Conservation (phyloP, 139 green algal species). For the Desmodesmus armatus region DNA sequence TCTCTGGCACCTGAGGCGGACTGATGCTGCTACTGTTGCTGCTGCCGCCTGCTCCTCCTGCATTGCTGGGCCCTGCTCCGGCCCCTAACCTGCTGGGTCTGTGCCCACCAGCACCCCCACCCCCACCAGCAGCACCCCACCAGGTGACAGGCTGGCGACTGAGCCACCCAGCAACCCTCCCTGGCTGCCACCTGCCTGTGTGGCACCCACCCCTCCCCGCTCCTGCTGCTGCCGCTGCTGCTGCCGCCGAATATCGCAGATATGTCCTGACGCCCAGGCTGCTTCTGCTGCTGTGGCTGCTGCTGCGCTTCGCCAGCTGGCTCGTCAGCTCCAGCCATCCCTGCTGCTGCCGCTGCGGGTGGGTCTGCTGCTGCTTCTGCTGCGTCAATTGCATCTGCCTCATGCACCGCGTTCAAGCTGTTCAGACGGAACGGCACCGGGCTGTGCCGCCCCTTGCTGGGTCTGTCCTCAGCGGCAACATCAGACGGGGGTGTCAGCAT, state of each 20-base stretch:
- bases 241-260: constrained; percentile 14
- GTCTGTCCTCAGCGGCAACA: constrained; percentile 17
- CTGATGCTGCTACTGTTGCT: background rate
- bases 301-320: too few species aligned
- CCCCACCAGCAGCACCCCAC: background rate
- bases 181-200: too few species aligned
- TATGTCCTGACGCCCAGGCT: background rate
- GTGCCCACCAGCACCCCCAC: background rate
- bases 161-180: background rate
- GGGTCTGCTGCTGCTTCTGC: background rate
- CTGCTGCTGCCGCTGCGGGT: too few species aligned
- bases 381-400: background rate
- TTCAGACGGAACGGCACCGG: constrained; percentile 36
- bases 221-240: constrained; percentile 2
- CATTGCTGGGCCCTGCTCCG: too few species aligned
- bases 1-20: background rate
- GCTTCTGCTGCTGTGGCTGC: constrained; percentile 7
- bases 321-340: too few species aligned
- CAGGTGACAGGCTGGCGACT: background rate
- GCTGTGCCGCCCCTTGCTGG: background rate
- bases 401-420: background rate
- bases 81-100: background rate
- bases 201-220: background rate
- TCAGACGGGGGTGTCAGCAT: constrained; percentile 36
- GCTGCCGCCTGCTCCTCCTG: too few species aligned